Evolutionary conservation across 2,329 filamentous ascomycete species (phyloP).

Genomic region (Apiospora kogelbergensis): DNA sequence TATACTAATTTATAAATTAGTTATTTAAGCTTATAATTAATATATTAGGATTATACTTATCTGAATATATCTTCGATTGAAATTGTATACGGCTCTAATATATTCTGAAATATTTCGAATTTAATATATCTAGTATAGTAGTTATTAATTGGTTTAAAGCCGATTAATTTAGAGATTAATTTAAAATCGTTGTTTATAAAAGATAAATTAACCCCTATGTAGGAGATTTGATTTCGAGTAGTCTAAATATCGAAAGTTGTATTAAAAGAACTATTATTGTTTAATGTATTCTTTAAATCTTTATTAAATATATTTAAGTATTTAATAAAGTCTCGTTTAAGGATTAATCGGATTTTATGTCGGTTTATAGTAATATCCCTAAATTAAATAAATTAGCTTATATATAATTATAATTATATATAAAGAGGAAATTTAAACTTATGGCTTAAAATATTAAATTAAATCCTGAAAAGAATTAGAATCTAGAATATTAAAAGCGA

Average conservation of each 20-base stretch:
- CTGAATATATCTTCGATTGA: too few species aligned
- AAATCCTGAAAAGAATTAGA: background rate
- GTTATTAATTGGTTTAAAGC: slow-evolving; percentile 18
- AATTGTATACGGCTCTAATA: too few species aligned
- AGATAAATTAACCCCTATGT: background rate
- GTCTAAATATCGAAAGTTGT: background rate
- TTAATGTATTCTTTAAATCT: too few species aligned
- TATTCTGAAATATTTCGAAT: background rate
- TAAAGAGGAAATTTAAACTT: background rate
- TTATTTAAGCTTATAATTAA: too few species aligned
- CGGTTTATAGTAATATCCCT: background rate
- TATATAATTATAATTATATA: background rate
- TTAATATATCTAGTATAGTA: slow-evolving; percentile 3
- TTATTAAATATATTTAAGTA: background rate
- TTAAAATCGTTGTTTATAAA: slow-evolving; percentile 16
- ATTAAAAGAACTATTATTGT: background rate
- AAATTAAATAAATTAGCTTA: background rate
- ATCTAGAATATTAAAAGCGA: background rate
- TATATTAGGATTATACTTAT: too few species aligned
- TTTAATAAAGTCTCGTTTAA: background rate
- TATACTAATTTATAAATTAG: too few species aligned
- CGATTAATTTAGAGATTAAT: slow-evolving; percentile 25
- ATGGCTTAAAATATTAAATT: background rate
- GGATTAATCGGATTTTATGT: background rate
- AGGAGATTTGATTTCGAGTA: slow-evolving; percentile 18